phyloP scores from a whole-genome alignment of 129 eudicot genomes.

The Lonicera japonica region DNA sequence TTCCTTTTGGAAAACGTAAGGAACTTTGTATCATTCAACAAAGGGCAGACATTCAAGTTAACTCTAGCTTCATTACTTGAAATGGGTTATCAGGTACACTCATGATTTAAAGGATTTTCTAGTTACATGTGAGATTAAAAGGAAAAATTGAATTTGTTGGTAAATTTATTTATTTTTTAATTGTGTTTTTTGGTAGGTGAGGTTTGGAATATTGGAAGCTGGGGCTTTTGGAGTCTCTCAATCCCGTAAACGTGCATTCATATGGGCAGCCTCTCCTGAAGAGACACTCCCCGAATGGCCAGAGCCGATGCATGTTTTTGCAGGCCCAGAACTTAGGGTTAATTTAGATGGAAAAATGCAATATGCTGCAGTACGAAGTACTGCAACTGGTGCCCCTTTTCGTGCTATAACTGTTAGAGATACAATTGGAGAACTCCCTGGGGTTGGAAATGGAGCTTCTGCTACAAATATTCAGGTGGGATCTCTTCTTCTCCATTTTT shows the following conservation, averaged over 20 bases:
- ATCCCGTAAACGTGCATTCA: slow-evolving; percentile 74
- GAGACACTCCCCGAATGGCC: slow-evolving; percentile 71
- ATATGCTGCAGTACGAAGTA: slow-evolving; percentile 61
- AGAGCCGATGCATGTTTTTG: slow-evolving; percentile 76
- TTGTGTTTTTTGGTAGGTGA: slow-evolving; percentile 31
- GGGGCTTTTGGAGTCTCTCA: slow-evolving; percentile 59
- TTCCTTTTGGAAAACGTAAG: slow-evolving; percentile 21
- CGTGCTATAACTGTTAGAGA: slow-evolving; percentile 67
- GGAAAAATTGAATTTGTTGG: too few relatives aligned
- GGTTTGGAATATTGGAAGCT: slow-evolving; percentile 64
- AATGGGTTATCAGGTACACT: slow-evolving; percentile 23
- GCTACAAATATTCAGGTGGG: slow-evolving; percentile 33
- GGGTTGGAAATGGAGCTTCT: slow-evolving; percentile 53
- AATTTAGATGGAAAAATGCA: slow-evolving; percentile 23
- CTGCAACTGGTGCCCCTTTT: slow-evolving; percentile 61
- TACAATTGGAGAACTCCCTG: slow-evolving; percentile 66
- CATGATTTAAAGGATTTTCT: neutral
- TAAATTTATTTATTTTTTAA: neutral
- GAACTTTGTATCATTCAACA: slow-evolving; percentile 47
- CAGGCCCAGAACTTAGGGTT: slow-evolving; percentile 47
- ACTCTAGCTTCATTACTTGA: neutral
- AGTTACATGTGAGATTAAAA: too few relatives aligned
- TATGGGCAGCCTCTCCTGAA: slow-evolving; percentile 77
- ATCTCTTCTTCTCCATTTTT: too few relatives aligned
- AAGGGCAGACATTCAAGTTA: slow-evolving; percentile 59